Evolutionary conservation across 306 rosid genomes (phyloP), one percentile per base, ranked within the genome.

Genomic region (Sindora glabra): DNA sequence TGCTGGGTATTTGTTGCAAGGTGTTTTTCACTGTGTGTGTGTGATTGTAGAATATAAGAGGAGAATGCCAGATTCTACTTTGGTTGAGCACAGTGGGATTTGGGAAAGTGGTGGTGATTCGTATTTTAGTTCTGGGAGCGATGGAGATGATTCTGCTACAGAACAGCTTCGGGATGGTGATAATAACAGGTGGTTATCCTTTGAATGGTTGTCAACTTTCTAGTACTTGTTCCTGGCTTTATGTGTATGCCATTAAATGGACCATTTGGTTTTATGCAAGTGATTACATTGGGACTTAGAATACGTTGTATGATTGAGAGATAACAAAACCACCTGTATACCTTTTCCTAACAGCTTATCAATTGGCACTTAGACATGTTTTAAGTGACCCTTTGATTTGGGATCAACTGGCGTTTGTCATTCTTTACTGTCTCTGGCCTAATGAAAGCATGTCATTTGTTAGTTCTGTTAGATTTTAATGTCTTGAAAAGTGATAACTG

Each of bases 1-100:
- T n/a, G 34, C 53, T 17, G 96, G 95, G 14, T 89, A 86, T 61
- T 67, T 73, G 30, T 19, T 80, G 58, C 90, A 81, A 10, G 82
- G 89, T 16, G 18, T 62, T 24, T 39, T 83, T 68, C 99, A 86
- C 38, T 62, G 80, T 52, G 67, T 71, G 15, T 82, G 90, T 48
- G 95, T 86, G 2, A 60, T 81, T 48, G 48, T 50, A 0, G 83
- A 78, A 73, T 84, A 67, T 51, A 74, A 69, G 51, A 77, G 64
- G 19, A 74, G 85, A 22, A 60, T 25, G 12, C 58, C 39, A 6
- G 68, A 71, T 54, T 47, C 62, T 23, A 29, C 49, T 10, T 19
- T 6, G 0, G 56, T 13, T 42, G 83, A 71, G 37, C 70, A 27
- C 2, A 42, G 8, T 22, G 22, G 37, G 5, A 38, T 17, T 13